These are phyloP conservation scores for Nissolia schottii DNA, from an alignment of 306 rosid species.

Conservation along the genomic window DNA sequence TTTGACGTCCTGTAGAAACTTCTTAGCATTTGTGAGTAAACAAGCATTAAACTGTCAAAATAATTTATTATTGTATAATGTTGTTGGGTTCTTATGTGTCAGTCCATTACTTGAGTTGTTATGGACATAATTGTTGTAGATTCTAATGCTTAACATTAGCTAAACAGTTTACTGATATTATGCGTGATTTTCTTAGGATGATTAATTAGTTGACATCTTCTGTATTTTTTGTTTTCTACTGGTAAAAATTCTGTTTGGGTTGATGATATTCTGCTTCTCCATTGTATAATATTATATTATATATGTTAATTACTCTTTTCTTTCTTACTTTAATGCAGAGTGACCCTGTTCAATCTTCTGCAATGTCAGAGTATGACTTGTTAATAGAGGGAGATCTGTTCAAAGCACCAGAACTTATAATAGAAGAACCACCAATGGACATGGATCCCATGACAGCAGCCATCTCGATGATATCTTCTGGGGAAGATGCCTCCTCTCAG, in stretches of 20 bases:
- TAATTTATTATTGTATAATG: not conserved
- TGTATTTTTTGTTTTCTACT: not conserved
- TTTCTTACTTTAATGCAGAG: constrained; percentile 39
- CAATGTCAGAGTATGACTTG: constrained; percentile 71
- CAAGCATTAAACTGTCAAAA: not conserved
- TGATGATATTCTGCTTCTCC: not conserved
- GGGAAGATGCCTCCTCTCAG: constrained; percentile 58
- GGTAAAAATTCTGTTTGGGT: not conserved
- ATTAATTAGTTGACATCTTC: not conserved
- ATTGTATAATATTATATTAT: not conserved
- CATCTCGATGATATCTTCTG: constrained; percentile 76
- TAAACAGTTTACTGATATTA: not conserved
- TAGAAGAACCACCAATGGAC: constrained; percentile 53
- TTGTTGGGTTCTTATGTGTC: too few species aligned
- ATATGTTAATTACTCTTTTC: not conserved
- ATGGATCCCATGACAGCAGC: constrained; percentile 63
- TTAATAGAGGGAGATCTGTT: constrained; percentile 86
- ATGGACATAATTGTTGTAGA: not conserved
- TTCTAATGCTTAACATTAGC: not conserved
- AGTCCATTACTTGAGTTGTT: not conserved
- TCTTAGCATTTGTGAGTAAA: not conserved
- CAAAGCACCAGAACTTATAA: constrained; percentile 83
- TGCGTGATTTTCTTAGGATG: not conserved
- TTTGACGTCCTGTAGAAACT: not conserved
- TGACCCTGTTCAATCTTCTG: constrained; percentile 47